phyloP scores from a whole-genome alignment of 345 rosid genomes.

The Eucalyptus camaldulensis region DNA sequence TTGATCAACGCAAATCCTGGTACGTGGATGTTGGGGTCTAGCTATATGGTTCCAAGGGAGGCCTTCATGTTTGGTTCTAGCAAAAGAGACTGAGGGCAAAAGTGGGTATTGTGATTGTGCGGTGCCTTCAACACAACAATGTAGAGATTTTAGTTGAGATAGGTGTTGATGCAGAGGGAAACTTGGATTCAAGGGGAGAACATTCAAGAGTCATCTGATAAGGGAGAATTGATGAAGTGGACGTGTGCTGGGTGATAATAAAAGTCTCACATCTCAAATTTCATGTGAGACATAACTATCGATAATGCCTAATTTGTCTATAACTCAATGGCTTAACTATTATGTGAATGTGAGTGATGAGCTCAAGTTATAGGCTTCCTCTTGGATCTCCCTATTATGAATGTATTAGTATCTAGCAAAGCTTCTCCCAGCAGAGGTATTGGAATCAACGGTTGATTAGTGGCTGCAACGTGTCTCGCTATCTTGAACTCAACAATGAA shows the following conservation, averaged over 20 bases:
- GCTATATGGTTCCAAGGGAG: neutral
- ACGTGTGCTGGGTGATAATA: neutral
- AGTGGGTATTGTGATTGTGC: neutral
- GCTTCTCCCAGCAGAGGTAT: neutral
- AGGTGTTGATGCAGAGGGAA: neutral
- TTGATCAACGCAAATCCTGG: neutral
- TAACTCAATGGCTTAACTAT: neutral
- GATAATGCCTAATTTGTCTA: neutral
- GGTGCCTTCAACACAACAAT: neutral
- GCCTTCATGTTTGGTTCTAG: neutral
- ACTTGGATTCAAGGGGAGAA: neutral
- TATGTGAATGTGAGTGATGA: neutral
- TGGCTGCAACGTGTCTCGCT: neutral
- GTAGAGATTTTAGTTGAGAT: neutral
- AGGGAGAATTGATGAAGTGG: neutral
- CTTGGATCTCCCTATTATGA: neutral
- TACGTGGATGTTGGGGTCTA: neutral
- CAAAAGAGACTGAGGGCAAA: neutral
- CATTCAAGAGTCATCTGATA: neutral
- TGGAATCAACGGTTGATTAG: neutral
- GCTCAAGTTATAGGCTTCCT: neutral
- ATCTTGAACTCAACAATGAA: neutral
- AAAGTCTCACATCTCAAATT: neutral
- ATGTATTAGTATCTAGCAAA: neutral
- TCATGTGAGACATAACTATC: neutral